These are phyloP conservation scores for Ceraceosorus guamensis DNA, from an alignment of 1,284 basidiomycete species.

Conservation along the genomic window DNA sequence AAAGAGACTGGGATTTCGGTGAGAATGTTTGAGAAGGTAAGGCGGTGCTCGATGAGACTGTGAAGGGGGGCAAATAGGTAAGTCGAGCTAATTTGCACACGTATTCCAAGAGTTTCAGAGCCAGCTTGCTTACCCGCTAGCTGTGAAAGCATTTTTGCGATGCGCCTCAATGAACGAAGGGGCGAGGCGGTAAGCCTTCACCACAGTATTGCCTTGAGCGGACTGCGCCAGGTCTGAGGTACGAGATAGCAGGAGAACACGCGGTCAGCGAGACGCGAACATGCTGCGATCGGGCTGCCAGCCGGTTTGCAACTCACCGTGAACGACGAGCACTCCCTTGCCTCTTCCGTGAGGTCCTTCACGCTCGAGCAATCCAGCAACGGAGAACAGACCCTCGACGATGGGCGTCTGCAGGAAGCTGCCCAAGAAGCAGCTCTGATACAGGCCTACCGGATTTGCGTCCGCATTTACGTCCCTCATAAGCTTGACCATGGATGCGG, in stretches of 20 bases:
- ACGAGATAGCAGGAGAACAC: not conserved
- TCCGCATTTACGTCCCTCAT: slow-evolving; percentile 87
- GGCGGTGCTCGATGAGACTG: slow-evolving; percentile 74
- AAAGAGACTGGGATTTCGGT: slow-evolving; percentile 82
- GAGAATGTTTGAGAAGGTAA: slow-evolving; percentile 84
- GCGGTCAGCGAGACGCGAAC: not conserved
- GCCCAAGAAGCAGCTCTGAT: slow-evolving; percentile 82
- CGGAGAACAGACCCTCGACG: slow-evolving; percentile 61
- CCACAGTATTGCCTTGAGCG: slow-evolving; percentile 74
- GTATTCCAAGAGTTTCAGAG: slow-evolving; percentile 7
- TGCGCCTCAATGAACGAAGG: slow-evolving; percentile 76
- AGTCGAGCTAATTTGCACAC: not conserved
- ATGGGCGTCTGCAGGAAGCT: slow-evolving; percentile 63
- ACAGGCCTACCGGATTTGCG: slow-evolving; percentile 91
- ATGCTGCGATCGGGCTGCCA: not conserved
- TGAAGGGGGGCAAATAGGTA: not conserved
- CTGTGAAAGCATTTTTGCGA: slow-evolving; percentile 78
- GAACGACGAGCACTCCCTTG: slow-evolving; percentile 45
- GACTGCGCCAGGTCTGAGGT: slow-evolving; percentile 43
- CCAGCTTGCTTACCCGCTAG: slow-evolving; percentile 50
- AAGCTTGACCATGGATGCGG: slow-evolving; percentile 74
- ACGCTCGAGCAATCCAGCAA: slow-evolving; percentile 42
- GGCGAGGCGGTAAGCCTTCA: slow-evolving; percentile 85
- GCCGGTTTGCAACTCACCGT: slow-evolving; percentile 11
- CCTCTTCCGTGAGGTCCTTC: slow-evolving; percentile 40